A percentile compares a stretch with the other conserved stretches of the same genome.
These are phyloP conservation scores for Zygnema circumcarinatum DNA, from an alignment of 139 green algal species.

Conservation along the genomic window DNA sequence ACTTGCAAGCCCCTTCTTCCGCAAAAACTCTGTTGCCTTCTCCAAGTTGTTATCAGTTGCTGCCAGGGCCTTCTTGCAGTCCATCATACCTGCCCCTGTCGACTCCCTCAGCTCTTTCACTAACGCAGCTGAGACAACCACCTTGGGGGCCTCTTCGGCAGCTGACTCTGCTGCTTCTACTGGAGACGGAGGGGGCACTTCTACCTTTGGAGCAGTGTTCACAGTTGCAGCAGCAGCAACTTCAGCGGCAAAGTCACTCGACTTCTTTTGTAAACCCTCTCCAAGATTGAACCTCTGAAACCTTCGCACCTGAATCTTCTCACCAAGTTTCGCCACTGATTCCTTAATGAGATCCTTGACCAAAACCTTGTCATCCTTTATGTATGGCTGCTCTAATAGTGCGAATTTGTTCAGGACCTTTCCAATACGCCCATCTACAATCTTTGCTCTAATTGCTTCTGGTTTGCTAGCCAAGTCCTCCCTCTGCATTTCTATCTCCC, in stretches of 20 bases:
- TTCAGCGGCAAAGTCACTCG: slow-evolving; percentile 89
- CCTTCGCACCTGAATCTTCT: slow-evolving; percentile 74
- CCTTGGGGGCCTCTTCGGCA: slow-evolving; percentile 41
- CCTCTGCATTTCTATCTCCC: slow-evolving; percentile 92
- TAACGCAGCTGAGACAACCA: slow-evolving; percentile 73
- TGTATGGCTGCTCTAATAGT: slow-evolving; percentile 89
- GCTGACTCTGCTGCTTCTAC: slow-evolving; percentile 18
- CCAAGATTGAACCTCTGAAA: slow-evolving; percentile 91
- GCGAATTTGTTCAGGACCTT: slow-evolving; percentile 88
- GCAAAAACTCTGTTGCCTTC: slow-evolving; percentile 83
- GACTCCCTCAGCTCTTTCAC: slow-evolving; percentile 88
- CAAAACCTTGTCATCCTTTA: slow-evolving; percentile 90
- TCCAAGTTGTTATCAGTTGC: slow-evolving; percentile 83
- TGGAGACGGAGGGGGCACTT: neutral
- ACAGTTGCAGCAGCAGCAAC: slow-evolving; percentile 74
- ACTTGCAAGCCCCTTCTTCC: slow-evolving; percentile 91
- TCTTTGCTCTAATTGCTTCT: slow-evolving; percentile 93
- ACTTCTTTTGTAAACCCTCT: slow-evolving; percentile 97
- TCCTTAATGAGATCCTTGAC: slow-evolving; percentile 92
- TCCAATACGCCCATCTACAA: slow-evolving; percentile 90
- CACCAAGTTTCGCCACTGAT: slow-evolving; percentile 83
- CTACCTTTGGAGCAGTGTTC: neutral
- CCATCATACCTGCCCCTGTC: slow-evolving; percentile 97
- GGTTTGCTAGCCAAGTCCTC: slow-evolving; percentile 95
- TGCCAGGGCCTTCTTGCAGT: slow-evolving; percentile 98